Evolutionary conservation across 2,329 filamentous ascomycete species (phyloP).

Genomic region (Xylariaceae sp.): DNA sequence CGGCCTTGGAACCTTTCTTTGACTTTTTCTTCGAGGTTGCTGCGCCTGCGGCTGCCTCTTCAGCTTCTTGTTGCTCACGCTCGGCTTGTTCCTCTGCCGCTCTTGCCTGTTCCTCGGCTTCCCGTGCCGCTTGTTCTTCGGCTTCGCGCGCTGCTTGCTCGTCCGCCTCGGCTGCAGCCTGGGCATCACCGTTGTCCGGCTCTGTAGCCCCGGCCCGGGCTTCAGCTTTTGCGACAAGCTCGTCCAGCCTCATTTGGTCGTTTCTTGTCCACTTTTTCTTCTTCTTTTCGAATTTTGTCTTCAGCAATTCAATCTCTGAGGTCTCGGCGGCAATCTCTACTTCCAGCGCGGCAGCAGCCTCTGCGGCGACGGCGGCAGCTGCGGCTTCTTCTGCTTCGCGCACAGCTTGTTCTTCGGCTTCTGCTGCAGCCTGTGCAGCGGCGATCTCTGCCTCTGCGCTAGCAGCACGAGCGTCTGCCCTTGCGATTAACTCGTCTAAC

Average conservation of each 20-base stretch:
- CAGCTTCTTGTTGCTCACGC: slow-evolving; percentile 25
- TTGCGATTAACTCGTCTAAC: slow-evolving; percentile 13
- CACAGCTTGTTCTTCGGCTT: slow-evolving; percentile 4
- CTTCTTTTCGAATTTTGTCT: slow-evolving; percentile 23
- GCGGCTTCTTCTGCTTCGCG: slow-evolving; percentile 25
- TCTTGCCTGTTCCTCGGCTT: slow-evolving; percentile 6
- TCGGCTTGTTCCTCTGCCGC: slow-evolving; percentile 20
- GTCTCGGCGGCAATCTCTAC: slow-evolving; percentile 32
- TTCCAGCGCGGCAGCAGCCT: slow-evolving; percentile 8
- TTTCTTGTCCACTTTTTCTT: slow-evolving; percentile 38
- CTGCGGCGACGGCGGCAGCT: slow-evolving; percentile 26
- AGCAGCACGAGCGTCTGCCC: slow-evolving; percentile 9
- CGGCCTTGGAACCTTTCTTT: slow-evolving; percentile 28
- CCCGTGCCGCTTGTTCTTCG: slow-evolving; percentile 12
- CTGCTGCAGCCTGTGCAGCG: not conserved
- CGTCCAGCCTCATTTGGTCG: slow-evolving; percentile 2
- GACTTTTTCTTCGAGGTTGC: slow-evolving; percentile 37
- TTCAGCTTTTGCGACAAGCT: slow-evolving; percentile 38
- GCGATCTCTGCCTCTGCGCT: not conserved
- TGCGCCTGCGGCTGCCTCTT: slow-evolving; percentile 28
- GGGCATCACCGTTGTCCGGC: slow-evolving; percentile 17
- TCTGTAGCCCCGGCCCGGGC: slow-evolving; percentile 5
- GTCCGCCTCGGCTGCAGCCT: slow-evolving; percentile 23
- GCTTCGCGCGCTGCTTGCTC: slow-evolving; percentile 13
- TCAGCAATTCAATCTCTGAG: not conserved